Evolutionary conservation across 805 yeast species (phyloP).

Genomic region (Hanseniaspora guilliermondii): DNA sequence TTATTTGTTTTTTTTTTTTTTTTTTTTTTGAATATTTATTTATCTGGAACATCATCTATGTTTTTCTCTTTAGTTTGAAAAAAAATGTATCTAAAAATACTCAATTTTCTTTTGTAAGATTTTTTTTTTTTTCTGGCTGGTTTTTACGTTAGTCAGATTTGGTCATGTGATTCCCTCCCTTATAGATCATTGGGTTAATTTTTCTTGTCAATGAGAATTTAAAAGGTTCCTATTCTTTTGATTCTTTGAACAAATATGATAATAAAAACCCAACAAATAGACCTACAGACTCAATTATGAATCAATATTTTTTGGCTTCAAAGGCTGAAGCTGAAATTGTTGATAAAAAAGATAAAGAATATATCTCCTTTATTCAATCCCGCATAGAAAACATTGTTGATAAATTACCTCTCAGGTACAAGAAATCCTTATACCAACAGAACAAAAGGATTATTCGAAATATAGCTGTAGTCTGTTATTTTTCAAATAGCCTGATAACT

Average conservation of each 20-base stretch:
- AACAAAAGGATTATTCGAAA: not conserved
- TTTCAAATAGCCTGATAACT: not conserved
- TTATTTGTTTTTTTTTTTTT: too few relatives aligned
- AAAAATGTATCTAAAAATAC: too few relatives aligned
- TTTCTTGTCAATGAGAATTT: too few relatives aligned
- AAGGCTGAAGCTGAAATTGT: not conserved
- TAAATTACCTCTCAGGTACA: not conserved
- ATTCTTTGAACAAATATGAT: too few relatives aligned
- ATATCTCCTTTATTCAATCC: not conserved
- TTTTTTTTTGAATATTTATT: too few relatives aligned
- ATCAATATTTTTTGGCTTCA: not conserved
- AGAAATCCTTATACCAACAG: not conserved
- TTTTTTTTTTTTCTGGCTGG: too few relatives aligned
- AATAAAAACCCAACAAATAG: not conserved
- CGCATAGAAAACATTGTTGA: not conserved
- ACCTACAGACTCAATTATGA: not conserved
- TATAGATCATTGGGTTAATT: too few relatives aligned
- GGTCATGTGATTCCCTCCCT: not conserved
- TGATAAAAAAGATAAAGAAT: not conserved
- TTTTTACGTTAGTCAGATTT: too few relatives aligned
- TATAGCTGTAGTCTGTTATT: not conserved
- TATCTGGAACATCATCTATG: too few relatives aligned
- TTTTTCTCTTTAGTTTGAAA: too few relatives aligned
- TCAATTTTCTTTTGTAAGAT: too few relatives aligned
- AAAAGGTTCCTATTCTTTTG: not conserved